Conservation (phyloP, 1,284 basidiomycete genomes). For the Rhizoctonia solani region DNA sequence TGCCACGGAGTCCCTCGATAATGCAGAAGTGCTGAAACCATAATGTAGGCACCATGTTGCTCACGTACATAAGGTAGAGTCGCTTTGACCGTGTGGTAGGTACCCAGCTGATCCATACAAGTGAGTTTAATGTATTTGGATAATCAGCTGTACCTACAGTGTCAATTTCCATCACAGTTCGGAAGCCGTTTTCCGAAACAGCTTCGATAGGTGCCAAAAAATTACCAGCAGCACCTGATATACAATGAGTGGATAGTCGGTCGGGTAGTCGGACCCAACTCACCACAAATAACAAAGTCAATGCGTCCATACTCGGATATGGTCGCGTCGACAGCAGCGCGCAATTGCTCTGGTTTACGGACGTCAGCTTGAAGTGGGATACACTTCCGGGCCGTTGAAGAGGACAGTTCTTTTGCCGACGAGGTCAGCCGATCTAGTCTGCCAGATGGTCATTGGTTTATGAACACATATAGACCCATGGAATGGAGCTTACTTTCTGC, state of each 20-base stretch:
- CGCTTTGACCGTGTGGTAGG: constrained; percentile 93
- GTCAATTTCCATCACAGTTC: constrained; percentile 93
- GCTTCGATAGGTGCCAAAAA: constrained; percentile 83
- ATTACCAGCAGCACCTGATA: constrained; percentile 82
- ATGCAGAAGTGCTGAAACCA: constrained; percentile 90
- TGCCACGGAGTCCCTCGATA: constrained; percentile 62
- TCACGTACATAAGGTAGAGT: constrained; percentile 75
- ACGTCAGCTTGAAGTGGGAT: constrained; percentile 83
- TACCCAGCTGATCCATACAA: constrained; percentile 65
- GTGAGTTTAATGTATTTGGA: not conserved
- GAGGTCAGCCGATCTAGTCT: constrained; percentile 77
- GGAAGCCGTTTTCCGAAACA: constrained; percentile 86
- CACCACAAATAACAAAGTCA: constrained; percentile 94
- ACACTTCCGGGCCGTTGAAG: constrained; percentile 71
- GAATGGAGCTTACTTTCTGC: constrained; percentile 69
- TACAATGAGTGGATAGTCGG: constrained; percentile 3
- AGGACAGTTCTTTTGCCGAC: constrained; percentile 72
- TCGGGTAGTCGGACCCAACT: constrained; percentile 38
- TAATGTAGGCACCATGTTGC: constrained; percentile 82
- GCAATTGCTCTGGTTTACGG: constrained; percentile 71
- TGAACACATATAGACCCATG: not conserved
- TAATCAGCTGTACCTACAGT: constrained; percentile 56
- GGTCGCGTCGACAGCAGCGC: constrained; percentile 75
- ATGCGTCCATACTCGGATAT: constrained; percentile 82
- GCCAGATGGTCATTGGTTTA: not conserved